Evolutionary conservation across 805 yeast species (phyloP).

Genomic region (Citeromyces matritensis): DNA sequence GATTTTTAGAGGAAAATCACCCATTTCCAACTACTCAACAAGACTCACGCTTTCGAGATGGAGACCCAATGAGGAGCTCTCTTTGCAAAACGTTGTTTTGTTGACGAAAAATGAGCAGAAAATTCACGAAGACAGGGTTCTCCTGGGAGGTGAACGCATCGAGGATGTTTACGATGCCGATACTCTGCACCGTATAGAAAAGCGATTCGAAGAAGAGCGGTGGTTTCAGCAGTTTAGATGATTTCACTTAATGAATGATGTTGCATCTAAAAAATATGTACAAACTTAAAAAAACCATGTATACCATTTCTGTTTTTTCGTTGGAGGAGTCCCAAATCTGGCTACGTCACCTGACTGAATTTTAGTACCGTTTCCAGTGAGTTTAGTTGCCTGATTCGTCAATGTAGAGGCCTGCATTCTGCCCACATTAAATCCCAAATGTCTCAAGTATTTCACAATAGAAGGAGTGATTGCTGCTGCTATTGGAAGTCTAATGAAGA

Average conservation of each 20-base stretch:
- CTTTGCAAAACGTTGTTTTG: constrained; percentile 68
- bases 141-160: constrained; percentile 50
- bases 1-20: constrained; percentile 84
- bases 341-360: too few relatives aligned
- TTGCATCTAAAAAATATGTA: constrained; percentile 1
- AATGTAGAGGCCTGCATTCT: constrained; percentile 20
- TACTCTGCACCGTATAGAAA: constrained; percentile 37
- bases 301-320: constrained; percentile 39
- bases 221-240: constrained; percentile 48
- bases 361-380: too few relatives aligned
- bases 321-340: constrained; percentile 38
- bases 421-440: constrained; percentile 74
- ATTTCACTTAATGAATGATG: constrained; percentile 1
- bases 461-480: constrained; percentile 88
- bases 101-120: constrained; percentile 83
- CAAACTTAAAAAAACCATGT: constrained; percentile 29
- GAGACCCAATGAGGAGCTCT: constrained; percentile 54
- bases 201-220: constrained; percentile 60
- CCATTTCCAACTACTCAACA: constrained; percentile 70
- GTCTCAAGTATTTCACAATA: constrained; percentile 46
- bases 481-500: constrained; percentile 73
- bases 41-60: constrained; percentile 73
- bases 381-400: constrained; percentile 9
- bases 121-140: constrained; percentile 60
- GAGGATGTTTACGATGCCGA: constrained; percentile 50